A percentile compares a stretch with the other conserved stretches of the same genome.
Conservation (phyloP, 441 rosid genomes). For the Viola pubescens region DNA sequence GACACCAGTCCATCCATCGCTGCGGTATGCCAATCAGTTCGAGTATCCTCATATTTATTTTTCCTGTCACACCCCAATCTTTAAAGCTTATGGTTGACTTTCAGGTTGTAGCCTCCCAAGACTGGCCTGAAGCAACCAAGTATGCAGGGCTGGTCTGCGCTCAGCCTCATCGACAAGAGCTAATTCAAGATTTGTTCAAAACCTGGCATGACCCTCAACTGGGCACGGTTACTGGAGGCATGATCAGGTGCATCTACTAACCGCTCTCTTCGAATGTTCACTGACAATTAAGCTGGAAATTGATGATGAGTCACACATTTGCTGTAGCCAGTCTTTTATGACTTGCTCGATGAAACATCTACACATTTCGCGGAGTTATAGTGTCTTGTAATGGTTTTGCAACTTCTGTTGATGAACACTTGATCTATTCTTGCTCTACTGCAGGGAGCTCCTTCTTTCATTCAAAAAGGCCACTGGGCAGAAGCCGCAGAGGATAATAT, state of each 20-base stretch:
- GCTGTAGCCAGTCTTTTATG: too few species aligned
- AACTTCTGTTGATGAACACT: not conserved
- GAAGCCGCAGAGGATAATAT: constrained; percentile 76
- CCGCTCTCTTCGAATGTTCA: too few species aligned
- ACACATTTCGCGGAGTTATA: not conserved
- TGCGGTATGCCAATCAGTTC: not conserved
- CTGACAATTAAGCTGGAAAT: too few species aligned
- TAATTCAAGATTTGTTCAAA: constrained; percentile 75
- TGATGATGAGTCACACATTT: too few species aligned
- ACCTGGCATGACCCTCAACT: constrained; percentile 86
- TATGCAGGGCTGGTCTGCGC: constrained; percentile 85
- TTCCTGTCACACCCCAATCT: not conserved
- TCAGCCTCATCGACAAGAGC: constrained; percentile 85
- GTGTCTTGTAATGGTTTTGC: not conserved
- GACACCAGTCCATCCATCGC: constrained; percentile 7
- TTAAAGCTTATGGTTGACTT: constrained; percentile 16
- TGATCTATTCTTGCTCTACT: not conserved
- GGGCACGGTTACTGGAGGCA: constrained; percentile 41
- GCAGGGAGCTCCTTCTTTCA: constrained; percentile 73
- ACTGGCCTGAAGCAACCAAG: constrained; percentile 89
- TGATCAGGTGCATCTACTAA: too few species aligned
- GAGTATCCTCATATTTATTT: not conserved
- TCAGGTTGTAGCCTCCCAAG: constrained; percentile 87
- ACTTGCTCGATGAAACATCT: too few species aligned
- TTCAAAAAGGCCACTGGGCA: constrained; percentile 80